Evolutionary conservation across 306 rosid genomes (phyloP), one percentile per base, ranked within the genome.

Genomic region (Lathyrus oleraceus): DNA sequence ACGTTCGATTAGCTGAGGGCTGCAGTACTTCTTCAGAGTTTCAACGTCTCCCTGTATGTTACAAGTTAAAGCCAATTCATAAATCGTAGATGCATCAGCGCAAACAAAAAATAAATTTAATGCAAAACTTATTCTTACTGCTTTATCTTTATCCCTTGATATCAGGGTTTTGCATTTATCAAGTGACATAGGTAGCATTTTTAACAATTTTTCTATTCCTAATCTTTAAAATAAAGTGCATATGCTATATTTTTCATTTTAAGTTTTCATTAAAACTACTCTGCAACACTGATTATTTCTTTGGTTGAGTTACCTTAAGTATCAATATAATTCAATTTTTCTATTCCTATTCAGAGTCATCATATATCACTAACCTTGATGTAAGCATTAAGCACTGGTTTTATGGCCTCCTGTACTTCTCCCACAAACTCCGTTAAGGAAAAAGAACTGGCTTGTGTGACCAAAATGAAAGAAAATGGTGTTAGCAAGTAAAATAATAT

Each of bases 371-470:
- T 28, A 72, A 88, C 97, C 92, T 87, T 87, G 48, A 87, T 63
- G 77, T 94, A 94, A 71, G 99, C 96, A 77, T 81, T 81, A 57
- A 94, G 87, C 71, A 94, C 99, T 0, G 99, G 99, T 83, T 85
- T 94, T 76, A 87, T 78, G 59, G 84, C 95, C 72, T 89, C 96
- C 81, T 88, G 97, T 61, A 94, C 91, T 79, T 91, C 97, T 38
- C 70, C 85, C 60, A 88, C 84, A 77, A 94, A 89, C 30, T 94
- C 97, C 10, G 92, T 88, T 74, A 91, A 81, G 6, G 97, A 91
- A 86, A 94, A 94, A 40, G 71, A 69, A 68, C 97, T 94, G 69
- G 49, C 54, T 38, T 77, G 67, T 43, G 72, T 71, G 65, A 76
- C 63, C 70, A 77, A 51, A 64, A 54, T 52, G 62, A 69, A 63